Evolutionary conservation across 139 green algal species (phyloP).

Genomic region (Trebouxia sp.): DNA sequence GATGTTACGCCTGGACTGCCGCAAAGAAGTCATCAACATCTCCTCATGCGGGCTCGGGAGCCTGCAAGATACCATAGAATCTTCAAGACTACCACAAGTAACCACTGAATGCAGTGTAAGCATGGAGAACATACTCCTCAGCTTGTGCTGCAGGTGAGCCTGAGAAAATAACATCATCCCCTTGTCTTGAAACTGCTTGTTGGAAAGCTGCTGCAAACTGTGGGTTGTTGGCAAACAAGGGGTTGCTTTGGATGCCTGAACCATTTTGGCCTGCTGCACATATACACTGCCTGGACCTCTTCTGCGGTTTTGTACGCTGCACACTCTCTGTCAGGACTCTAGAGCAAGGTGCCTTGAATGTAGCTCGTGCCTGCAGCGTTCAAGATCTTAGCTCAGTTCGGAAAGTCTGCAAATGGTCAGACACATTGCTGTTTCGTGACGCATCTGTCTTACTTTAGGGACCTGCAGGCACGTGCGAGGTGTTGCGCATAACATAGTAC

Average conservation of each 20-base stretch:
- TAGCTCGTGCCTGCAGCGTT: not conserved
- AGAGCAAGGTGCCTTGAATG: not conserved
- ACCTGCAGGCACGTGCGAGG: no score
- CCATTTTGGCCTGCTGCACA: not conserved
- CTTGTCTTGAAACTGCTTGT: constrained; percentile 1
- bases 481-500: no score
- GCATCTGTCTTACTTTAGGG: no score
- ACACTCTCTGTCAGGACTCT: not conserved
- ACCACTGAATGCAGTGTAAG: not conserved
- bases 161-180: not conserved
- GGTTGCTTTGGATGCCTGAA: not conserved
- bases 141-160: not conserved
- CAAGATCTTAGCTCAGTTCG: no score
- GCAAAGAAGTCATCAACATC: not conserved
- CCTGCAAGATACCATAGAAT: not conserved
- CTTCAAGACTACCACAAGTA: not conserved
- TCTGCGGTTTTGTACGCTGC: not conserved
- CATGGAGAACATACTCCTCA: not conserved
- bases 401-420: not conserved
- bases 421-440: not conserved
- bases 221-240: constrained; percentile 3
- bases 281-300: not conserved
- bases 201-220: constrained; percentile 13
- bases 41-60: not conserved
- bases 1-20: constrained; percentile 11